Evolutionary conservation across 805 yeast genomes (phyloP).

Genomic region (Suhomyces sp.): DNA sequence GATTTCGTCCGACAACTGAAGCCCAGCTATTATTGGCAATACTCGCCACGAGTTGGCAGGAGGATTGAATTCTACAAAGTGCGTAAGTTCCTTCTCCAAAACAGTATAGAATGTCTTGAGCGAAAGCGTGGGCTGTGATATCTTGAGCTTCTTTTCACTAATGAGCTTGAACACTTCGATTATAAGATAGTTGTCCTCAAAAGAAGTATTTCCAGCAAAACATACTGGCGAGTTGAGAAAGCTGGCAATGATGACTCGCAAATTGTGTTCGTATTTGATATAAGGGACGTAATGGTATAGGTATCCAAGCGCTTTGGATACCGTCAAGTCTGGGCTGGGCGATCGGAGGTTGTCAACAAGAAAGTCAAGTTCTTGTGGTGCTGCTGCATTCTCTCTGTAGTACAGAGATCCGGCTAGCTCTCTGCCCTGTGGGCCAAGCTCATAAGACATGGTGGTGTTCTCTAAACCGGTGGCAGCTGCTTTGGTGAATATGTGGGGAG

Average conservation of each 20-base stretch:
- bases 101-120: slow-evolving; percentile 43
- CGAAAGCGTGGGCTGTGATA: slow-evolving; percentile 48
- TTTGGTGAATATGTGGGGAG: neutral
- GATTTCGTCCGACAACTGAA: slow-evolving; percentile 35
- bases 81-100: slow-evolving; percentile 30
- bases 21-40: slow-evolving; percentile 47
- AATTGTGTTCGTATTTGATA: slow-evolving; percentile 45
- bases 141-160: slow-evolving; percentile 42
- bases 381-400: slow-evolving; percentile 9
- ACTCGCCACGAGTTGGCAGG: slow-evolving; percentile 42
- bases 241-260: slow-evolving; percentile 41
- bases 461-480: neutral
- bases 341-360: slow-evolving; percentile 42
- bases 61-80: slow-evolving; percentile 29
- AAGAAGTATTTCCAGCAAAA: slow-evolving; percentile 19
- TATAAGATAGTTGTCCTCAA: slow-evolving; percentile 34
- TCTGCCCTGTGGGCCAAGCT: slow-evolving; percentile 4
- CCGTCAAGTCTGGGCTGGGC: slow-evolving; percentile 34
- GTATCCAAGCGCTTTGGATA: slow-evolving; percentile 40
- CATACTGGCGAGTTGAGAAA: slow-evolving; percentile 44
- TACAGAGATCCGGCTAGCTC: neutral
- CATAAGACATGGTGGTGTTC: neutral
- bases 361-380: slow-evolving; percentile 47
- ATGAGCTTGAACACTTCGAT: slow-evolving; percentile 49
- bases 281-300: slow-evolving; percentile 51